Percentiles rank a stretch among this genome's conserved stretches.
Evolutionary conservation across 768 basidiomycete genomes (phyloP).

Genomic region (Phlebiopsis gigantea): DNA sequence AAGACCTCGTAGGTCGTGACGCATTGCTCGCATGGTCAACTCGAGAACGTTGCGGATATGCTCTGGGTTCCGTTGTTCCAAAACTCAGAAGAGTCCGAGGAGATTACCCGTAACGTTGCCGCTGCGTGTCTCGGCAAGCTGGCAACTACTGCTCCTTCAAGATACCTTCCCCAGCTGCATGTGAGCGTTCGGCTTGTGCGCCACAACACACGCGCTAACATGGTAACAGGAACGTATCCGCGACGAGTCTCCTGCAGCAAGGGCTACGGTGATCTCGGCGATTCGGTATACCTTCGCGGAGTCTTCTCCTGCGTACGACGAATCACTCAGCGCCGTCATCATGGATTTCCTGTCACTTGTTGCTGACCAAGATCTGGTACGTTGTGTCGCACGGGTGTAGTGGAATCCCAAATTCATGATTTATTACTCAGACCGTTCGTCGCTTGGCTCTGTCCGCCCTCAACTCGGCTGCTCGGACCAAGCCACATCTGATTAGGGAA

Average conservation of each 20-base stretch:
- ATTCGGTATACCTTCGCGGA: constrained; percentile 91
- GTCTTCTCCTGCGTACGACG: constrained; percentile 80
- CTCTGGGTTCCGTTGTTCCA: constrained; percentile 93
- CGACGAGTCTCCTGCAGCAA: constrained; percentile 63
- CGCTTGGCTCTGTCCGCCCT: constrained; percentile 84
- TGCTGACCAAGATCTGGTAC: constrained; percentile 81
- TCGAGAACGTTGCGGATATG: constrained; percentile 82
- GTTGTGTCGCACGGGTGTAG: constrained; percentile 19
- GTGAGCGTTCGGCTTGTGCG: too few relatives aligned
- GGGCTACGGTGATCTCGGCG: constrained; percentile 89
- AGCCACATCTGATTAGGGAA: constrained; percentile 86
- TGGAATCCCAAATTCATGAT: background rate
- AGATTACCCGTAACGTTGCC: constrained; percentile 89
- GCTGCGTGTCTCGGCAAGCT: constrained; percentile 96
- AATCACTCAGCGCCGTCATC: constrained; percentile 80
- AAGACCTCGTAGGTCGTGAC: constrained; percentile 66
- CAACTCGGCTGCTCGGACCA: constrained; percentile 93
- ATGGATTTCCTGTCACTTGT: constrained; percentile 90
- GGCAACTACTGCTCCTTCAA: constrained; percentile 84
- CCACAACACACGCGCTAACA: background rate
- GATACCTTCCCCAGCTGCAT: constrained; percentile 90
- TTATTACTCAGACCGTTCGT: constrained; percentile 67
- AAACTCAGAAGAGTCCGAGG: constrained; percentile 85
- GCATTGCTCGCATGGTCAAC: constrained; percentile 78
- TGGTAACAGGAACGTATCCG: constrained; percentile 54